phyloP scores from a whole-genome alignment of 306 rosid genomes.

The Rosa rugosa region DNA sequence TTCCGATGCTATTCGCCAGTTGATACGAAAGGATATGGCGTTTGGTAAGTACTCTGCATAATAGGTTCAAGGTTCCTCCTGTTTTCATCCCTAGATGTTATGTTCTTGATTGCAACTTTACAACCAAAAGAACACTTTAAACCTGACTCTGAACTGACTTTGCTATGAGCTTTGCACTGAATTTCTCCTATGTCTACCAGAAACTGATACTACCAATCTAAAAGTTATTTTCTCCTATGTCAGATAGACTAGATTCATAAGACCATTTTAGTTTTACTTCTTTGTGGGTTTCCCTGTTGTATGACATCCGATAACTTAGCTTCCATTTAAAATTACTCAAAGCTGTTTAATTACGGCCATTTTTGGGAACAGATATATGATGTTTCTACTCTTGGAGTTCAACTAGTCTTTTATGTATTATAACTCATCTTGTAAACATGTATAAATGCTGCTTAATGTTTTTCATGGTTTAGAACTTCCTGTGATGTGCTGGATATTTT shows the following conservation, averaged over 20 bases:
- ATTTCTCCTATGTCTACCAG: neutral
- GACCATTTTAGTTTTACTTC: neutral
- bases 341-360: neutral
- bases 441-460: neutral
- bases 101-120: neutral
- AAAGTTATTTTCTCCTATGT: neutral
- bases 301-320: neutral
- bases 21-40: conserved; percentile 64
- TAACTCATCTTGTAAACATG: neutral
- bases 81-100: neutral
- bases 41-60: conserved; percentile 51
- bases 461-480: neutral
- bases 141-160: neutral
- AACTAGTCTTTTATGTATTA: neutral
- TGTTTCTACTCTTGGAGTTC: neutral
- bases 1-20: conserved; percentile 50
- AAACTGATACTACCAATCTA: neutral
- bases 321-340: neutral
- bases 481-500: neutral
- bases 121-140: neutral
- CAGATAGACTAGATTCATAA: neutral
- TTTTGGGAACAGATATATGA: neutral
- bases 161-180: neutral
- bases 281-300: neutral
- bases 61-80: conserved; percentile 17